A percentile compares a stretch with the other conserved stretches of the same genome.
These are phyloP conservation scores for Leccinum rimulosum DNA, from an alignment of 768 basidiomycete species.

Conservation along the genomic window DNA sequence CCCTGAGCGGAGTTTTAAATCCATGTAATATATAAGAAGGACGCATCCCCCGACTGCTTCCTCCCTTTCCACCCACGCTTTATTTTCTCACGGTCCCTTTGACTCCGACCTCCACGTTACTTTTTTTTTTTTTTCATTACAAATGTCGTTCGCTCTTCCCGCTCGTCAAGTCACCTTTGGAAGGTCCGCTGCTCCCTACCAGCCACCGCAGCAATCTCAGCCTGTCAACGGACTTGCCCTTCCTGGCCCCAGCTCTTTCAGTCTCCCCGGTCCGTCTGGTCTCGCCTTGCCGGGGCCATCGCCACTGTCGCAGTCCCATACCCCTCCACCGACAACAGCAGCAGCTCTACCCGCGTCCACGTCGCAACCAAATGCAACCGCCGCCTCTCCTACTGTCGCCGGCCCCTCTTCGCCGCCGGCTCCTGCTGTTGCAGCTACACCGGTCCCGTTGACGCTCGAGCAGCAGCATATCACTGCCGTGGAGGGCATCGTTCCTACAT, in stretches of 20 bases:
- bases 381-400: constrained; percentile 43
- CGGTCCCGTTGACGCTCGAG: constrained; percentile 76
- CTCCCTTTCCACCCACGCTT: constrained; percentile 23
- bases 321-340: constrained; percentile 28
- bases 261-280: constrained; percentile 40
- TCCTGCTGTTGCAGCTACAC: constrained; percentile 59
- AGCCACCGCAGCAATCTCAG: constrained; percentile 42
- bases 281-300: constrained; percentile 54
- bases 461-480: constrained; percentile 96
- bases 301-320: constrained; percentile 47
- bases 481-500: constrained; percentile 96
- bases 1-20: constrained; percentile 33
- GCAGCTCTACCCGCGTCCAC: constrained; percentile 4
- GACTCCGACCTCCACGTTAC: constrained; percentile 19
- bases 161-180: constrained; percentile 79
- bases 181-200: constrained; percentile 50
- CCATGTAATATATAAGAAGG: constrained; percentile 26
- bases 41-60: constrained; percentile 10
- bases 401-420: constrained; percentile 58
- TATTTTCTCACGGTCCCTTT: constrained; percentile 30
- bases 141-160: constrained; percentile 65
- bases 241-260: constrained; percentile 47
- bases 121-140: constrained; percentile 1
- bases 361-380: constrained; percentile 29
- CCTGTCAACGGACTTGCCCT: constrained; percentile 56